Base-by-base conservation (phyloP, 1,284 basidiomycete genomes). In the Boletus sp. region DNA sequence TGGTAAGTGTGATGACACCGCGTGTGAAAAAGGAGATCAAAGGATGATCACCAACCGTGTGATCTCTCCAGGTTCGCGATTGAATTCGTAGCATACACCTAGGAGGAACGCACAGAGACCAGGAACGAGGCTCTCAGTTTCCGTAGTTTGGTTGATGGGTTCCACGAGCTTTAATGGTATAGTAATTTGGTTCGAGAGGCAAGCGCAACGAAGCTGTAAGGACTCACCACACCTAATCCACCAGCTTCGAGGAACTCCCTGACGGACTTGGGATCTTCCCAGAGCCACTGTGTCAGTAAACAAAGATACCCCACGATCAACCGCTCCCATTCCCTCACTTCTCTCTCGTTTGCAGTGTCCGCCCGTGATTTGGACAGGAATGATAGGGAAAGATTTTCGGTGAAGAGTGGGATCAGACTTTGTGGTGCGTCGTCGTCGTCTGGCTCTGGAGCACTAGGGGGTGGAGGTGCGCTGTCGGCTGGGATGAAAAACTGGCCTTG, bases 61-160 rank as follows among this genome's bases (percentile, higher is more conserved):
- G 48, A 96, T 90, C 59, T 94, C 91, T 20, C 92, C 91, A 0
- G 92, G 90, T 60, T 95, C 90, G 36, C 89, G 82, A 65, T 96
- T 91, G 73, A 88, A 96, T 69, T 96, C 93, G 67, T 99, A 99
- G 66, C 91, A 91, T 30, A 92, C 77, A 16, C 94, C 95, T 6
- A 99, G 80, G 5, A 98, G 72, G 74, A 97, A 95, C 0, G 92
- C 86, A 47, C 91, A 93, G 5, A 99, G 74, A 1, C 91, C 93
- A 51, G 95, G 94, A 3, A 98, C 82, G 19, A 97, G 72, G 4
- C 84, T 81, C 61, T 98, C 94, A 4, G 82, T 77, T 40, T 94
- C 93, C 5, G 85, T 83, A 0, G 84, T 82, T 69, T 95, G 93
- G 44, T 94, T 94, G 53, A 96, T 89, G 2, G 93, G 93, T 66